Percentiles rank a stretch among this genome's conserved stretches.
Evolutionary conservation across 371 early-diverging fungal species (phyloP).

Genomic region (Rhizopus microsporus): DNA sequence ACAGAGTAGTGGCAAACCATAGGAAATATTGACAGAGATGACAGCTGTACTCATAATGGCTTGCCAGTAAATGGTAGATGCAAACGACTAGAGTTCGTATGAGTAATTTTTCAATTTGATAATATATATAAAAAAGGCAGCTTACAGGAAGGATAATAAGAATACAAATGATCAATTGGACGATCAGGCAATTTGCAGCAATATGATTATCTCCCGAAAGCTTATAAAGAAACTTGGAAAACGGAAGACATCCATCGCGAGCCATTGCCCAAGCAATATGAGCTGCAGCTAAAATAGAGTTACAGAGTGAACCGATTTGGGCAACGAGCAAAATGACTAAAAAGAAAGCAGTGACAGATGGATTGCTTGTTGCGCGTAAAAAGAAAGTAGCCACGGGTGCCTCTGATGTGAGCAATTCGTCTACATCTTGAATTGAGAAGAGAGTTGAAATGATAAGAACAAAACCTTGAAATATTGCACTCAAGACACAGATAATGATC

Average conservation of each 20-base stretch:
- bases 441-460: constrained; percentile 34
- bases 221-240: constrained; percentile 23
- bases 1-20: constrained; percentile 31
- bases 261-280: constrained; percentile 30
- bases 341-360: constrained; percentile 21
- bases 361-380: constrained; percentile 17
- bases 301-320: constrained; percentile 31
- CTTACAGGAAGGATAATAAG: constrained; percentile 35
- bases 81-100: constrained; percentile 20
- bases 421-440: constrained; percentile 46
- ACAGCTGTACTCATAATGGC: constrained; percentile 35
- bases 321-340: constrained; percentile 27
- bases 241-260: constrained; percentile 31
- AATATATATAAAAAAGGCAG: background rate
- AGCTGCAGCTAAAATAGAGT: constrained; percentile 21
- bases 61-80: constrained; percentile 29
- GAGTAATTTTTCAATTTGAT: background rate
- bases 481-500: constrained; percentile 39
- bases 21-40: constrained; percentile 30
- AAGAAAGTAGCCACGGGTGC: constrained; percentile 29
- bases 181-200: constrained; percentile 20
- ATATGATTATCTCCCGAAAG: constrained; percentile 15
- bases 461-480: constrained; percentile 39
- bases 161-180: constrained; percentile 20
- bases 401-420: constrained; percentile 16